These are phyloP conservation scores for Mediolabrus comicus DNA, from an alignment of 108 stramenopile species.

Conservation along the genomic window DNA sequence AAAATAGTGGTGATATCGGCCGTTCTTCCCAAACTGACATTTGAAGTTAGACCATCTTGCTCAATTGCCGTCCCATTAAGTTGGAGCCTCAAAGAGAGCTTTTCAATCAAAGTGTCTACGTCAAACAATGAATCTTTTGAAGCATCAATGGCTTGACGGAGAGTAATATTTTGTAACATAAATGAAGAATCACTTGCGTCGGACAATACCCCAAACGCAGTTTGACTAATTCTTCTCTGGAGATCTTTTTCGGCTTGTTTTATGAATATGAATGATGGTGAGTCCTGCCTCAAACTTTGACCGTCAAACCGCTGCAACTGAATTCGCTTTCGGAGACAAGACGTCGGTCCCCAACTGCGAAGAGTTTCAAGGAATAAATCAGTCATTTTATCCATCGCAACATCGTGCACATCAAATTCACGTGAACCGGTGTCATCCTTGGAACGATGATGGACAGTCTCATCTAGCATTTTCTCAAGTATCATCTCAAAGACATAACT, in stretches of 20 bases:
- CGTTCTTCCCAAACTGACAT: constrained; percentile 14
- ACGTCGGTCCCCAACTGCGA: constrained; percentile 76
- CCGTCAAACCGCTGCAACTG: constrained; percentile 47
- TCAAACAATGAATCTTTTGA: constrained; percentile 39
- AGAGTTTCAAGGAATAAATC: constrained; percentile 69
- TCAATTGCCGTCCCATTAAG: neutral
- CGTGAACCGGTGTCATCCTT: neutral
- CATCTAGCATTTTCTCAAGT: constrained; percentile 61
- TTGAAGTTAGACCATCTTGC: neutral
- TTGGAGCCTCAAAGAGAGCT: constrained; percentile 19
- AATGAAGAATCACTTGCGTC: constrained; percentile 4
- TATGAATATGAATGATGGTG: constrained; percentile 8
- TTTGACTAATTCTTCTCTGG: constrained; percentile 42
- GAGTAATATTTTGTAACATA: neutral
- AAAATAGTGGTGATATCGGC: constrained; percentile 18
- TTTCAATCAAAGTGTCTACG: constrained; percentile 18
- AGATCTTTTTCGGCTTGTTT: constrained; percentile 39
- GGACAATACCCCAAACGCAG: constrained; percentile 38
- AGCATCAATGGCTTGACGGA: constrained; percentile 35
- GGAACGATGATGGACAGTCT: constrained; percentile 35
- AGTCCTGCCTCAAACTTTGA: constrained; percentile 19
- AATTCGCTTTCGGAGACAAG: constrained; percentile 61
- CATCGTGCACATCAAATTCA: neutral
- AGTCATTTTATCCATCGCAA: constrained; percentile 37
- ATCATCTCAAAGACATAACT: constrained; percentile 57